A percentile compares a stretch with the other conserved stretches of the same genome.
These are phyloP conservation scores for Coccomyxa sp. DNA, from an alignment of 139 green algal genomes.

Conservation along the genomic window DNA sequence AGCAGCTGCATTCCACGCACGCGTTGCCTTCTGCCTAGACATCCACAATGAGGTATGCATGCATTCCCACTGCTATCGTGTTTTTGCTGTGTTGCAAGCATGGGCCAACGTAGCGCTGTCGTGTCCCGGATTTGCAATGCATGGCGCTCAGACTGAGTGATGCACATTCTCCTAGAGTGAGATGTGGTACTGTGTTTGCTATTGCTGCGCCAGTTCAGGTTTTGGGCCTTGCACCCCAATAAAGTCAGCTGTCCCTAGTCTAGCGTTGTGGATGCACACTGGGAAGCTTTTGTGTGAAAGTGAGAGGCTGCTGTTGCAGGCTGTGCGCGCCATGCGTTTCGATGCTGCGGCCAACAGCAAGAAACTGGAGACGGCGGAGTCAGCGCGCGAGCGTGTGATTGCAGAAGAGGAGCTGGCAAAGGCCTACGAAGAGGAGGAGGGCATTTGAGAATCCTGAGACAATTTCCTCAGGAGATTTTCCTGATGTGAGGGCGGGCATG, in stretches of 20 bases:
- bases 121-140: conserved; percentile 24
- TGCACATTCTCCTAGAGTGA: too few species aligned
- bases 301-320: conserved; percentile 3
- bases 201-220: too few species aligned
- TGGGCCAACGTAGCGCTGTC: conserved; percentile 21
- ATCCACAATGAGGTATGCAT: conserved; percentile 91
- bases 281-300: too few species aligned
- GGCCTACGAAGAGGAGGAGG: conserved; percentile 56
- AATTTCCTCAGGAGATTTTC: too few species aligned
- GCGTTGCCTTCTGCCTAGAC: conserved; percentile 96
- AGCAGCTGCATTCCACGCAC: conserved; percentile 84
- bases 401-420: conserved; percentile 81
- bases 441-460: not conserved
- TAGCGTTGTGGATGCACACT: too few species aligned
- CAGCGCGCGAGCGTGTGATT: conserved; percentile 56
- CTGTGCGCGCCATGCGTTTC: conserved; percentile 40
- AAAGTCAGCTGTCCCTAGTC: too few species aligned
- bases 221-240: too few species aligned
- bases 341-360: conserved; percentile 44
- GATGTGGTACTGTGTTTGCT: too few species aligned
- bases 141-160: not conserved
- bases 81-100: conserved; percentile 4
- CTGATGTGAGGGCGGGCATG: too few species aligned
- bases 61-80: not conserved
- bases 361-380: conserved; percentile 58